These are phyloP conservation scores for Leccinum olivaceopallidum DNA, from an alignment of 768 basidiomycete species.

Conservation along the genomic window DNA sequence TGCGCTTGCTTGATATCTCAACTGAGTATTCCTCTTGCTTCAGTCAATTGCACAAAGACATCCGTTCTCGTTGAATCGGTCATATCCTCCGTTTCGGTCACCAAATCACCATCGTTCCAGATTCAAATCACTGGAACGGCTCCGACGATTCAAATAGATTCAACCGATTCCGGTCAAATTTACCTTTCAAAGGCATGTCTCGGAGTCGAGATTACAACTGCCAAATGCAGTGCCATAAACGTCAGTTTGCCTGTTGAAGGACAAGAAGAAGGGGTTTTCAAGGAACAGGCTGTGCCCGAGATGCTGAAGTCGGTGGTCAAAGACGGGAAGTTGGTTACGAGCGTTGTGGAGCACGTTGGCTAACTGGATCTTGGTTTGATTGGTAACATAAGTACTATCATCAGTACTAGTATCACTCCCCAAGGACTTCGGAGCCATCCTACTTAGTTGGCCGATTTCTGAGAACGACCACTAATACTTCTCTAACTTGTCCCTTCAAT, in stretches of 20 bases:
- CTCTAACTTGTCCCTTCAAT: too few relatives aligned
- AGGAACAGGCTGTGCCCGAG: slow-evolving; percentile 89
- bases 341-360: slow-evolving; percentile 83
- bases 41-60: slow-evolving; percentile 88
- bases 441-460: too few relatives aligned
- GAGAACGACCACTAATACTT: too few relatives aligned
- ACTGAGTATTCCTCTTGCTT: slow-evolving; percentile 5
- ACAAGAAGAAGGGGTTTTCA: slow-evolving; percentile 90
- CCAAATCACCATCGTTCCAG: slow-evolving; percentile 90
- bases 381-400: neutral
- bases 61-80: slow-evolving; percentile 89
- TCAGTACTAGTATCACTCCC: too few relatives aligned
- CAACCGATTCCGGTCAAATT: slow-evolving; percentile 93
- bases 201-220: slow-evolving; percentile 83
- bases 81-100: slow-evolving; percentile 88
- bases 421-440: too few relatives aligned
- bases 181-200: slow-evolving; percentile 87
- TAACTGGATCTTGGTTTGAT: slow-evolving; percentile 27
- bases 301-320: slow-evolving; percentile 88
- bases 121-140: slow-evolving; percentile 88
- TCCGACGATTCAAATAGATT: slow-evolving; percentile 92
- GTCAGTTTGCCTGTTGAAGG: slow-evolving; percentile 82
- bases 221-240: slow-evolving; percentile 93
- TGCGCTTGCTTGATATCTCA: neutral
- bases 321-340: slow-evolving; percentile 84